Evolutionary conservation across 2,329 filamentous ascomycete genomes (phyloP).

Genomic region (Curvularia spicifera): DNA sequence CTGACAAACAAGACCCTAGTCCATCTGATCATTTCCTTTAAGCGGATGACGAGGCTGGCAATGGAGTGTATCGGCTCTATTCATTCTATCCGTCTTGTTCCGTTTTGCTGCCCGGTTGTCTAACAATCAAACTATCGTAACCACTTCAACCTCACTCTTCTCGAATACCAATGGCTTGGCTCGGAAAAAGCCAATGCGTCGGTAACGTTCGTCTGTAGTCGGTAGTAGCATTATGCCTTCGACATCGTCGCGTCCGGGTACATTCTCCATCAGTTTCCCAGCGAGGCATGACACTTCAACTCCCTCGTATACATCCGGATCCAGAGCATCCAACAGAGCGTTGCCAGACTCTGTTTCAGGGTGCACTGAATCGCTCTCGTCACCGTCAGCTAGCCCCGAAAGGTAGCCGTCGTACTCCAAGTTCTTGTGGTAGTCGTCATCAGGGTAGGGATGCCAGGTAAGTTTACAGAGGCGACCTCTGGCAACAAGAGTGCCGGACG

Average conservation of each 20-base stretch:
- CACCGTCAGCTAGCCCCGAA: background rate
- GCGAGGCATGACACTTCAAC: slow-evolving; percentile 15
- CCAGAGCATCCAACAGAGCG: slow-evolving; percentile 13
- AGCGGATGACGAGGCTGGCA: background rate
- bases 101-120: background rate
- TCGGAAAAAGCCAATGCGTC: slow-evolving; percentile 15
- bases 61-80: background rate
- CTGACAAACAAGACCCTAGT: background rate
- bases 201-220: background rate
- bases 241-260: slow-evolving; percentile 9
- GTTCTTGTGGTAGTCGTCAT: background rate
- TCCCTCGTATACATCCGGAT: slow-evolving; percentile 12
- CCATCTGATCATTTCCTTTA: background rate
- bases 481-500: slow-evolving; percentile 7
- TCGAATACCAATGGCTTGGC: background rate
- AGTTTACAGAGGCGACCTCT: slow-evolving; percentile 1
- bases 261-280: slow-evolving; percentile 6
- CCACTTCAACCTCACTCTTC: background rate
- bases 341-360: slow-evolving; percentile 3
- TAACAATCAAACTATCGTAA: background rate
- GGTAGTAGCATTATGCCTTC: slow-evolving; percentile 15
- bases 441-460: background rate
- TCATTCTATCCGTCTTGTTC: background rate
- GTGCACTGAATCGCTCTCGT: background rate
- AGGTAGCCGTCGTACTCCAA: background rate